Evolutionary conservation across 2,329 filamentous ascomycete genomes (phyloP).

Genomic region (Trematosphaeria pertusa): DNA sequence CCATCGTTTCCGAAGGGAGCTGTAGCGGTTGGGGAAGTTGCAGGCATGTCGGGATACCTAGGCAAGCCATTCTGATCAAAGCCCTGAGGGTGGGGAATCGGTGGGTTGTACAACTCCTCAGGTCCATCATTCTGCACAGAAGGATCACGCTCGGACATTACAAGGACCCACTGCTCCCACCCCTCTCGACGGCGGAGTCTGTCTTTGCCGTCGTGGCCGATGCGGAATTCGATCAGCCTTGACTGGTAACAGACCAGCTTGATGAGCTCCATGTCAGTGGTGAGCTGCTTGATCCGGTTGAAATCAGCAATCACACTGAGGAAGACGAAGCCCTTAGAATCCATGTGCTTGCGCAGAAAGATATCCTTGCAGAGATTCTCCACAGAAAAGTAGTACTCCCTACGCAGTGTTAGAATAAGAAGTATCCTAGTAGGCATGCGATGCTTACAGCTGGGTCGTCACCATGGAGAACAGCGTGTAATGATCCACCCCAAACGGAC

Average conservation of each 20-base stretch:
- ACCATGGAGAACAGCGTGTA: conserved; percentile 64
- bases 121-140: conserved; percentile 77
- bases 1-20: conserved; percentile 29
- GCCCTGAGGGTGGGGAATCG: conserved; percentile 45
- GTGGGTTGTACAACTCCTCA: conserved; percentile 51
- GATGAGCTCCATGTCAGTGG: conserved; percentile 74
- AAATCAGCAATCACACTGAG: conserved; percentile 83
- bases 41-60: conserved; percentile 37
- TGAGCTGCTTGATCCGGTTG: conserved; percentile 79
- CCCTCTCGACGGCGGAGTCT: conserved; percentile 75
- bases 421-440: not conserved
- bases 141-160: conserved; percentile 72
- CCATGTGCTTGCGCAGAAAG: conserved; percentile 89
- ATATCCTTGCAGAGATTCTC: conserved; percentile 95
- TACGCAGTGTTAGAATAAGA: conserved; percentile 51
- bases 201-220: conserved; percentile 79
- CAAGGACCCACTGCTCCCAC: conserved; percentile 82
- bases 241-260: conserved; percentile 78
- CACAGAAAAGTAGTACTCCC: conserved; percentile 96
- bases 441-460: conserved; percentile 63
- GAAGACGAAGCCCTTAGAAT: conserved; percentile 89
- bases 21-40: conserved; percentile 24
- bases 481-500: conserved; percentile 65
- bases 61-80: conserved; percentile 41
- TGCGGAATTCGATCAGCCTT: conserved; percentile 73